Percentiles rank a stretch among this genome's conserved stretches.
These are phyloP conservation scores for Metschnikowia similis DNA, from an alignment of 805 yeast genomes.

Conservation along the genomic window DNA sequence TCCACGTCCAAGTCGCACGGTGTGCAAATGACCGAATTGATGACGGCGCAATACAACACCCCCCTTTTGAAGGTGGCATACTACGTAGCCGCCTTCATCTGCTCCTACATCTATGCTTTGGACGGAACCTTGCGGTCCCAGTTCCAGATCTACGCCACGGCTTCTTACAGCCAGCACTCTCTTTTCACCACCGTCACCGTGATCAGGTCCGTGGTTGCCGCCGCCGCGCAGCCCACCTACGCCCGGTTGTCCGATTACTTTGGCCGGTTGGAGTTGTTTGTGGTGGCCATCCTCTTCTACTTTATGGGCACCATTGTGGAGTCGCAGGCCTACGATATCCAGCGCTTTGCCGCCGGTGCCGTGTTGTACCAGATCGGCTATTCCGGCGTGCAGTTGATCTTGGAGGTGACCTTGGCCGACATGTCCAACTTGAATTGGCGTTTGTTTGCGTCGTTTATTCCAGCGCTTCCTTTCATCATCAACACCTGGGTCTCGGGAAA, in stretches of 20 bases:
- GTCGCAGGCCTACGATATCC: conserved; percentile 55
- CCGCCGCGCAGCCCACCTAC: conserved; percentile 61
- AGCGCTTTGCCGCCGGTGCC: conserved; percentile 61
- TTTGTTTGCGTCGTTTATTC: conserved; percentile 57
- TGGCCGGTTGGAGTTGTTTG: conserved; percentile 54
- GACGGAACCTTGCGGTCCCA: conserved; percentile 48
- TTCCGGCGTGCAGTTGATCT: conserved; percentile 56
- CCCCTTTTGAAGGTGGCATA: conserved; percentile 34
- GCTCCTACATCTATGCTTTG: conserved; percentile 57
- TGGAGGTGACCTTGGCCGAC: conserved; percentile 61
- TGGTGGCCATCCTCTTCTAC: conserved; percentile 50
- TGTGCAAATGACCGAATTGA: conserved; percentile 52
- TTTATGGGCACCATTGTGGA: conserved; percentile 61
- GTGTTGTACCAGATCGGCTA: conserved; percentile 48
- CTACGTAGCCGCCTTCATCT: conserved; percentile 47
- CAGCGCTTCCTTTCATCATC: conserved; percentile 69
- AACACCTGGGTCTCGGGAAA: conserved; percentile 77
- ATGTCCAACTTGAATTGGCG: conserved; percentile 69
- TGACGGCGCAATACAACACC: conserved; percentile 38
- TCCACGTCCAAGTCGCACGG: conserved; percentile 40
- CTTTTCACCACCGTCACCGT: conserved; percentile 56
- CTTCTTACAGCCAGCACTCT: conserved; percentile 51
- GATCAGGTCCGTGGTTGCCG: conserved; percentile 55
- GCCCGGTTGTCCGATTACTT: conserved; percentile 65
- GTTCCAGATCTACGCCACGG: conserved; percentile 53